phyloP scores from a whole-genome alignment of 2,329 filamentous ascomycete species.

The Diplodia corticola region DNA sequence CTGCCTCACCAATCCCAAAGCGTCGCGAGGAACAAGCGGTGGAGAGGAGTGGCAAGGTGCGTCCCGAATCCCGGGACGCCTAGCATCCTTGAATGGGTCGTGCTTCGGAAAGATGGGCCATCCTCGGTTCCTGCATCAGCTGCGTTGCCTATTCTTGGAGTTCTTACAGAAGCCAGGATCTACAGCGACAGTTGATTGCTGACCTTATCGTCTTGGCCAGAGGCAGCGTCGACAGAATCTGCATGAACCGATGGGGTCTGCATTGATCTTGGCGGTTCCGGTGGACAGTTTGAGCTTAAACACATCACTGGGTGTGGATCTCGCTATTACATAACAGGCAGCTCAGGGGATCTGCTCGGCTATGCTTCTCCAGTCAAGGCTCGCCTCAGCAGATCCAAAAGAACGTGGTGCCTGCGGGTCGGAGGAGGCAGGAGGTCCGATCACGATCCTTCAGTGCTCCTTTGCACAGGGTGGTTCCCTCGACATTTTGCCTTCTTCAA shows the following conservation, averaged over 20 bases:
- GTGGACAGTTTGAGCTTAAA: not conserved
- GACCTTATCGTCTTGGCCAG: not conserved
- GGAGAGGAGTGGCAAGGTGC: not conserved
- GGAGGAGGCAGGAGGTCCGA: not conserved
- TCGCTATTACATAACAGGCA: not conserved
- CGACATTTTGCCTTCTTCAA: not conserved
- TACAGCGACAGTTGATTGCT: not conserved
- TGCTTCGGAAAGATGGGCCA: constrained; percentile 5
- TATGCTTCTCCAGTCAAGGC: not conserved
- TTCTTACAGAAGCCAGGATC: not conserved
- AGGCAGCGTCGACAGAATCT: not conserved
- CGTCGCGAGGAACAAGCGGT: not conserved
- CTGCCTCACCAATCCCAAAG: not conserved
- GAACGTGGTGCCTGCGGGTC: not conserved
- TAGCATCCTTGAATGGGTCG: not conserved
- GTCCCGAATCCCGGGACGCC: not conserved
- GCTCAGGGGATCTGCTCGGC: not conserved
- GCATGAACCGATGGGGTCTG: not conserved
- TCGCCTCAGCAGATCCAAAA: not conserved
- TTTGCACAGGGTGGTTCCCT: not conserved
- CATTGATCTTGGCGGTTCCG: not conserved
- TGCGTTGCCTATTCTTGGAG: not conserved
- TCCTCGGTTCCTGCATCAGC: constrained; percentile 4
- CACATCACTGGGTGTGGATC: not conserved
- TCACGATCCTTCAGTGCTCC: not conserved